Percentiles rank a stretch among this genome's conserved stretches.
Conservation (phyloP, 208 protist species). For the Leishmania guyanensis region DNA sequence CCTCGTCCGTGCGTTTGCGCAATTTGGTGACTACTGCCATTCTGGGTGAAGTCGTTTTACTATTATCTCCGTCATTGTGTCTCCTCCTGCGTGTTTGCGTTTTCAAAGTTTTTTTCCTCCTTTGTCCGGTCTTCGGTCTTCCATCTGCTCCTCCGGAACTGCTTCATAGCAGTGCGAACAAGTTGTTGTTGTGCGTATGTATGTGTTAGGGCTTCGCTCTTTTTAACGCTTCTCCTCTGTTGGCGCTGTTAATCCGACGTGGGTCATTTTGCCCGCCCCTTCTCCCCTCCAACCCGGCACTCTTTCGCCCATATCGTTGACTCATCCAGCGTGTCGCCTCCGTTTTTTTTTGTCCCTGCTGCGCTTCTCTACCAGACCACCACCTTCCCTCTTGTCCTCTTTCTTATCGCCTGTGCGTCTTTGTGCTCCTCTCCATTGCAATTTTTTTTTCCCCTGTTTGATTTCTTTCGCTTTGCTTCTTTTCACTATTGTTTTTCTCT, state of each 20-base stretch:
- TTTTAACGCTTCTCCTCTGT: not conserved
- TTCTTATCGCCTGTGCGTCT: not conserved
- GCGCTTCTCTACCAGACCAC: constrained; percentile 2
- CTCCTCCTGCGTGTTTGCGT: not conserved
- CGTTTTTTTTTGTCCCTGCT: not conserved
- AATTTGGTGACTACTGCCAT: not conserved
- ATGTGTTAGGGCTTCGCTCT: not conserved
- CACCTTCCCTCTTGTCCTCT: not conserved
- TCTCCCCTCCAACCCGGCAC: not conserved
- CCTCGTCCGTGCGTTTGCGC: not conserved
- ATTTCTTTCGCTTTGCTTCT: not conserved
- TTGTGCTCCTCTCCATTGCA: too few species aligned
- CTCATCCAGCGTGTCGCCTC: not conserved
- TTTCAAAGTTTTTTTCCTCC: not conserved
- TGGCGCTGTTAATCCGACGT: not conserved
- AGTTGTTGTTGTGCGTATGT: not conserved
- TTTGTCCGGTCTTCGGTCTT: not conserved
- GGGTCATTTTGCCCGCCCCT: not conserved
- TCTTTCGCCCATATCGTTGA: not conserved
- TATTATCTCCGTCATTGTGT: not conserved
- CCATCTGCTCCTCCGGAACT: not conserved
- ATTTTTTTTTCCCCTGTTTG: not conserved
- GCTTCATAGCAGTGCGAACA: not conserved
- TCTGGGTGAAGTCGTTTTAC: not conserved
- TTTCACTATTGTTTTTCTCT: not conserved